Base-by-base conservation (phyloP, 768 basidiomycete genomes). In the Auricularia heimuer region DNA sequence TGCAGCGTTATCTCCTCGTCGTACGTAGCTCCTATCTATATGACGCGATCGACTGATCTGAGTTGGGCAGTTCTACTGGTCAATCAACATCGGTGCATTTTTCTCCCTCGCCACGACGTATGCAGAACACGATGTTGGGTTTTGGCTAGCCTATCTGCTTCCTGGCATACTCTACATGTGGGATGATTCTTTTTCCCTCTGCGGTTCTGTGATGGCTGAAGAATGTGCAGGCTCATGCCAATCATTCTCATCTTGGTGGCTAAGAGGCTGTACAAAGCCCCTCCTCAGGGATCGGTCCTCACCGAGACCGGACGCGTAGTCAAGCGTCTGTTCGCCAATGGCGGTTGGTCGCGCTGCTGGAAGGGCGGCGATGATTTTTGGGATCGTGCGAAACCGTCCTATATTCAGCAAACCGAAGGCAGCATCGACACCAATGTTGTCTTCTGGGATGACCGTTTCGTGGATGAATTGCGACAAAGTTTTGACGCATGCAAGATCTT, bases 391-490 rank as follows among this genome's bases (percentile, higher is more conserved):
- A 74, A 73, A 63, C 74, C 74, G 1, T 67, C 67, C 36, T 62
- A 69, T 64, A 72, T 73, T 56, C 63, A 66, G 21, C 66, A 63
- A 12, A 47, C 36, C 2, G 68, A 68, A 8, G 70, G 70, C 8
- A 14, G n/a, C 8, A 34, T 70, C 44, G 72, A 73, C 54, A 39
- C 61, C 29, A 63, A 45, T 54, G 65, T 65, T 42, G 63, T 72
- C 18, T 66, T 66, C 47, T 75, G 73, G 74, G 74, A 75, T 67
- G 75, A 76, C 67, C 64, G 68, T 18, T 76, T 76, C 63, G 73
- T 75, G n/a, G 70, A 71, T 42, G 75, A 76, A 47, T 60, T 76
- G 51, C 63, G 67, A 47, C 66, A 72, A 35, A 69, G 73, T 3
- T 51, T 73, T 39, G 63, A 63, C n/a, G 75, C 74, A 3, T 76